Percentiles rank a stretch among this genome's conserved stretches.
Evolutionary conservation across 495 filamentous ascomycete species (phyloP).

Genomic region (Talaromyces borbonicus): DNA sequence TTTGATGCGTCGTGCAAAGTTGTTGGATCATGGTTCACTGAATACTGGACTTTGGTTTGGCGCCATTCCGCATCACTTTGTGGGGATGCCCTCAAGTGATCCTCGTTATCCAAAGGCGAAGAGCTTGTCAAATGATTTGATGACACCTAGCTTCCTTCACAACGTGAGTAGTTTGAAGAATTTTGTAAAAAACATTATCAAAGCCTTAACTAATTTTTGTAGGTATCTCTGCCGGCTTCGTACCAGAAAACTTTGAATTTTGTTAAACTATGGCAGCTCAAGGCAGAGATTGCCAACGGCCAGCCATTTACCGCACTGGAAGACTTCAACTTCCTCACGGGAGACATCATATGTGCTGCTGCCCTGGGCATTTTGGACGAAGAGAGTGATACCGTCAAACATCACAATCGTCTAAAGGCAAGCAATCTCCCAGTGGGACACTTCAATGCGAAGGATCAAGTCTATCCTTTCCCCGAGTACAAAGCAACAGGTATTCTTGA

Average conservation of each 20-base stretch:
- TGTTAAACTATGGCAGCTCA: constrained; percentile 26
- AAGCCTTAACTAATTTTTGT: neutral
- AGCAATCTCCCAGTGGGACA: neutral
- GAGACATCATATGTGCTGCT: constrained; percentile 26
- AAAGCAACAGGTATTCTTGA: neutral
- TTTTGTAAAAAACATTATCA: neutral
- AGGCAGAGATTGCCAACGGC: constrained; percentile 19
- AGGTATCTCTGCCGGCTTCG: neutral
- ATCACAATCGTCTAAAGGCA: neutral
- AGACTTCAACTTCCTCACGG: constrained; percentile 22
- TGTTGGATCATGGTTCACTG: neutral
- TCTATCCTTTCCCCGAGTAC: neutral
- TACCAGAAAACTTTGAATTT: constrained; percentile 13
- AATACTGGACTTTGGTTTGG: neutral
- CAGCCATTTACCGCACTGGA: constrained; percentile 21
- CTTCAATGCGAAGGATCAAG: neutral
- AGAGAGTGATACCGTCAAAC: neutral
- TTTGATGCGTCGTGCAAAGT: constrained; percentile 23
- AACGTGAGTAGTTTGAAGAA: constrained; percentile 16
- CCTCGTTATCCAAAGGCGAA: neutral
- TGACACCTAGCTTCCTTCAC: constrained; percentile 27
- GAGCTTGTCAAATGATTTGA: constrained; percentile 18
- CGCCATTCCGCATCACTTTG: neutral
- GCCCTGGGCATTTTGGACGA: constrained; percentile 16
- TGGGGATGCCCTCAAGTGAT: neutral